Evolutionary conservation across 208 protist genomes (phyloP).

Genomic region (Strigomonas culicis): DNA sequence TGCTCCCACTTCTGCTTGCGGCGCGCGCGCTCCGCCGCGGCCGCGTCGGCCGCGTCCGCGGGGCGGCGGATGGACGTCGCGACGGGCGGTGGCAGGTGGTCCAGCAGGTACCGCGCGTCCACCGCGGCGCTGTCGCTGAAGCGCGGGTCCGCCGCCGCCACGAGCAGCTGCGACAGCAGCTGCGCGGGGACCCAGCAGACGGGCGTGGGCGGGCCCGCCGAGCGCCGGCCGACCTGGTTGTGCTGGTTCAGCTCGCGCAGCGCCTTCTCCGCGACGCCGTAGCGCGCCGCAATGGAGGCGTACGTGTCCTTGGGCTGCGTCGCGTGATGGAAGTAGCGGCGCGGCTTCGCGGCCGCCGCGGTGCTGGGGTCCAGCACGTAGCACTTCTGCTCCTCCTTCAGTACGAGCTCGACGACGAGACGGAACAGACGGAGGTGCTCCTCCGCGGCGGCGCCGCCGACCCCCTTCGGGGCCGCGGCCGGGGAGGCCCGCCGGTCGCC

Average conservation of each 20-base stretch:
- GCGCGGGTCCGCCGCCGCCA: conserved; percentile 44
- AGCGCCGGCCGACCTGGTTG: background rate
- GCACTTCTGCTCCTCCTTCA: conserved; percentile 1
- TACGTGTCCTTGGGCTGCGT: conserved; percentile 44
- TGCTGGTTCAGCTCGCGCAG: conserved; percentile 10
- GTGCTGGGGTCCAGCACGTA: background rate
- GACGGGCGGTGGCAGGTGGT: conserved; percentile 36
- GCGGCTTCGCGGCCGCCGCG: background rate
- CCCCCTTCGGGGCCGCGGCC: too few relatives aligned
- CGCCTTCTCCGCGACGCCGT: conserved; percentile 27
- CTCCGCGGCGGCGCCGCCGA: too few relatives aligned
- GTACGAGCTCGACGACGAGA: conserved; percentile 20
- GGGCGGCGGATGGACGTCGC: too few relatives aligned
- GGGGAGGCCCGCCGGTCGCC: too few relatives aligned
- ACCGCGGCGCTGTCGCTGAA: conserved; percentile 36
- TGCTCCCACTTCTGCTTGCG: too few relatives aligned
- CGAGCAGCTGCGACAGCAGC: conserved; percentile 43
- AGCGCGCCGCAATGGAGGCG: conserved; percentile 36
- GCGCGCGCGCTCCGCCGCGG: too few relatives aligned
- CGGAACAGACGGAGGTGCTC: conserved; percentile 25
- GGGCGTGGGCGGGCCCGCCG: conserved; percentile 4
- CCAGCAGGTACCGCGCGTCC: conserved; percentile 47
- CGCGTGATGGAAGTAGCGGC: conserved; percentile 37
- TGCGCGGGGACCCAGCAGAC: conserved; percentile 54
- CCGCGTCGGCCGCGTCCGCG: too few relatives aligned